A percentile compares a stretch with the other conserved stretches of the same genome.
Evolutionary conservation across 2,329 filamentous ascomycete genomes (phyloP).

Genomic region (Parastagonospora nodorum): DNA sequence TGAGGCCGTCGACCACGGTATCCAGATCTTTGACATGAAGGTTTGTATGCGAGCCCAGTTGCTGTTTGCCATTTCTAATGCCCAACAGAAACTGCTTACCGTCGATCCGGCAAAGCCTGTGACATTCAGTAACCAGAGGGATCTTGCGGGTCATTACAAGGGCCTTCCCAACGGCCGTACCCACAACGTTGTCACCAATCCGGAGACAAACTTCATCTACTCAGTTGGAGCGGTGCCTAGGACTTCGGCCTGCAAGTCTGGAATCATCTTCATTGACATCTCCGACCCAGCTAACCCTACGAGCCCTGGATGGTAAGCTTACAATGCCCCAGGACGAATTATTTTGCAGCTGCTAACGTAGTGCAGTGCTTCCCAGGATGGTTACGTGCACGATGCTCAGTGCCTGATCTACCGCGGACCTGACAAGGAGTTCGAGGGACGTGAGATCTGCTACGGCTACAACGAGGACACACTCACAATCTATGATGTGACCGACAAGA

Average conservation of each 20-base stretch:
- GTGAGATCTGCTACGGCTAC: conserved; percentile 63
- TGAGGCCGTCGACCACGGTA: conserved; percentile 54
- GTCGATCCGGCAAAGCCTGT: conserved; percentile 42
- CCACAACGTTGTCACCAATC: conserved; percentile 48
- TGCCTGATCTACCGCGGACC: conserved; percentile 62
- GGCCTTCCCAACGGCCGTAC: conserved; percentile 43
- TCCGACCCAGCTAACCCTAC: conserved; percentile 59
- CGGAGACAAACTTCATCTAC: conserved; percentile 45
- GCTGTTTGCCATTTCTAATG: too few species aligned
- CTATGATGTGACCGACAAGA: conserved; percentile 59
- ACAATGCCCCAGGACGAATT: too few species aligned
- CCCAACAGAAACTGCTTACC: conserved; percentile 48
- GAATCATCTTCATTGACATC: conserved; percentile 65
- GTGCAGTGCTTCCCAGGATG: conserved; percentile 55
- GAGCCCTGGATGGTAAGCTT: conserved; percentile 54
- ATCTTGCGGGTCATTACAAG: conserved; percentile 42
- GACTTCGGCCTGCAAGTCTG: conserved; percentile 53
- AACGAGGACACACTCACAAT: conserved; percentile 61
- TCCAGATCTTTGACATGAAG: conserved; percentile 69
- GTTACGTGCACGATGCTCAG: conserved; percentile 67
- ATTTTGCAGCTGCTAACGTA: conserved; percentile 5
- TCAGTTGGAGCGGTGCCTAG: conserved; percentile 43
- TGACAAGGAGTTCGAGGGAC: conserved; percentile 53
- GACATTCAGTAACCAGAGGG: conserved; percentile 39
- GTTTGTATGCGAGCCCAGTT: too few species aligned